Percentiles rank a stretch among this genome's conserved stretches.
Conservation (phyloP, 2,329 filamentous ascomycete species). For the Magnaporthiopsis rhizophila region DNA sequence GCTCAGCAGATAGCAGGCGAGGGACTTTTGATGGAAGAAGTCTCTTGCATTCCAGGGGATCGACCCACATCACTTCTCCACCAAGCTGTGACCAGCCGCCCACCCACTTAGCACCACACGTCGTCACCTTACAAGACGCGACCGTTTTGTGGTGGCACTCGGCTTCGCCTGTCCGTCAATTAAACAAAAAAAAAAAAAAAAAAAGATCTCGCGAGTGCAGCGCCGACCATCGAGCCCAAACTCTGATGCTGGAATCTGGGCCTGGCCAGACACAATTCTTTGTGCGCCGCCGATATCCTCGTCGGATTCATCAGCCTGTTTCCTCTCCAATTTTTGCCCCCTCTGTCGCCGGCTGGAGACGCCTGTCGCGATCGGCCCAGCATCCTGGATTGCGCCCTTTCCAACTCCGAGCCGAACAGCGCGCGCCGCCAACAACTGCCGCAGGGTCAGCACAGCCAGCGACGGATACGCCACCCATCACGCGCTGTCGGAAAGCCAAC, state of each 20-base stretch:
- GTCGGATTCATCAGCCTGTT: not conserved
- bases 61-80: not conserved
- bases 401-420: not conserved
- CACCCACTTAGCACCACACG: not conserved
- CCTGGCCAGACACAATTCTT: not conserved
- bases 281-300: slow-evolving; percentile 1
- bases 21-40: not conserved
- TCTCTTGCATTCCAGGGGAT: not conserved
- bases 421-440: not conserved
- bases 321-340: slow-evolving; percentile 8
- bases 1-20: not conserved
- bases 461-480: not conserved
- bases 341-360: slow-evolving; percentile 4
- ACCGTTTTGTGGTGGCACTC: not conserved
- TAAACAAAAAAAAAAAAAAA: slow-evolving; percentile 4
- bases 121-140: not conserved
- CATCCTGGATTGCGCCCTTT: not conserved
- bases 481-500: not conserved
- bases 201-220: slow-evolving; percentile 1
- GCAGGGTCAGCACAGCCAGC: not conserved
- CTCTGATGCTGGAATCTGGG: not conserved
- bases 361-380: slow-evolving; percentile 4
- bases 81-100: not conserved
- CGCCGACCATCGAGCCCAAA: not conserved
- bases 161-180: slow-evolving; percentile 2